These are phyloP conservation scores for Chamaecrista fasciculata DNA, from an alignment of 306 rosid species.

Conservation along the genomic window DNA sequence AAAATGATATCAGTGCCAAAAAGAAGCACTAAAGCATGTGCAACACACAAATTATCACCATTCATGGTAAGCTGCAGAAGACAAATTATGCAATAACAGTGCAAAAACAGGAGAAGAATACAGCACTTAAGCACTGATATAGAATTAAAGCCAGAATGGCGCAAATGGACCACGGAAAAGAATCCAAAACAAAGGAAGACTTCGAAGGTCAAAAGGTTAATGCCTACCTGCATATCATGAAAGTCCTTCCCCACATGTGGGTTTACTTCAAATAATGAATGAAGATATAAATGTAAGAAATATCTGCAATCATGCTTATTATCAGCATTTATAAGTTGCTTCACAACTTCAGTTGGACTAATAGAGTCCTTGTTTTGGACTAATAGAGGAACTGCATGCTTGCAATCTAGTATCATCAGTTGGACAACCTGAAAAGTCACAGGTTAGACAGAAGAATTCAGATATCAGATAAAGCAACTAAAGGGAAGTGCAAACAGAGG, in stretches of 20 bases:
- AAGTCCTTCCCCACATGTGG: constrained; percentile 91
- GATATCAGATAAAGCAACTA: constrained; percentile 7
- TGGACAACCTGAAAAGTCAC: constrained; percentile 67
- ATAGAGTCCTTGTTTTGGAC: constrained; percentile 71
- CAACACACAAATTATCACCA: neutral
- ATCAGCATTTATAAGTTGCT: constrained; percentile 61
- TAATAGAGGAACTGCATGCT: constrained; percentile 78
- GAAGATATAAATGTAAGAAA: constrained; percentile 79
- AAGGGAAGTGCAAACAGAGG: constrained; percentile 13
- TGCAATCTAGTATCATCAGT: constrained; percentile 90
- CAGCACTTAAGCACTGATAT: neutral
- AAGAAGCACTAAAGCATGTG: neutral
- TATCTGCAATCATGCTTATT: constrained; percentile 61
- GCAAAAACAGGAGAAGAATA: neutral
- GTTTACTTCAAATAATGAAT: constrained; percentile 85
- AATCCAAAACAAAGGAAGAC: constrained; percentile 25
- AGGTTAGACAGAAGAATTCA: constrained; percentile 26
- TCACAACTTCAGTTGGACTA: constrained; percentile 74
- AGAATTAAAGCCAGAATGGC: constrained; percentile 12
- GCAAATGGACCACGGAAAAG: constrained; percentile 18
- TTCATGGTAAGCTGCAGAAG: constrained; percentile 17
- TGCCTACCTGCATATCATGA: constrained; percentile 90
- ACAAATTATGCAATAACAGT: neutral
- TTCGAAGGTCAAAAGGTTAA: constrained; percentile 21
- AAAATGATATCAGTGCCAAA: constrained; percentile 21